Evolutionary conservation across 805 yeast species (phyloP).

Genomic region (Teunomyces panamensis): DNA sequence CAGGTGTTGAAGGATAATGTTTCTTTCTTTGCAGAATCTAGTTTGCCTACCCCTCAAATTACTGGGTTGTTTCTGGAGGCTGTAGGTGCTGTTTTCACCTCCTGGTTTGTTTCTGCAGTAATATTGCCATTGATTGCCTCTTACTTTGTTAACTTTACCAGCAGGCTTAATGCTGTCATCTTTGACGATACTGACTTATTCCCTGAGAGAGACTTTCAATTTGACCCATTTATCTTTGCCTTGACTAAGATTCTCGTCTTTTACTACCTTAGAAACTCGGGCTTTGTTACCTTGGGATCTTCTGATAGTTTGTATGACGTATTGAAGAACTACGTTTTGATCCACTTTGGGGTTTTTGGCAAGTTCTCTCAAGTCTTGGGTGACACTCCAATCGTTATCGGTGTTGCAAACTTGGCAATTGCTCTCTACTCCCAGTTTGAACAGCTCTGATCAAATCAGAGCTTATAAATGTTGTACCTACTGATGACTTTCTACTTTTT

Average conservation of each 20-base stretch:
- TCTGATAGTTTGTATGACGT: slow-evolving; percentile 24
- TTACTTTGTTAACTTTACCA: slow-evolving; percentile 52
- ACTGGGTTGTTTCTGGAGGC: slow-evolving; percentile 25
- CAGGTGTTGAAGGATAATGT: slow-evolving; percentile 34
- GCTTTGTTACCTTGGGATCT: slow-evolving; percentile 24
- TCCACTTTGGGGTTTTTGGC: slow-evolving; percentile 37
- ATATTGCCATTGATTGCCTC: slow-evolving; percentile 42
- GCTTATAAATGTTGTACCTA: slow-evolving; percentile 2
- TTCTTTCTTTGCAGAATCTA: slow-evolving; percentile 18
- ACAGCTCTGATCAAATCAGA: slow-evolving; percentile 25
- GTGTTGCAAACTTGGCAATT: slow-evolving; percentile 43
- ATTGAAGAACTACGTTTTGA: slow-evolving; percentile 27
- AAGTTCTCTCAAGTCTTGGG: slow-evolving; percentile 41
- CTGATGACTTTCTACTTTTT: slow-evolving; percentile 8
- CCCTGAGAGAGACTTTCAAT: slow-evolving; percentile 35
- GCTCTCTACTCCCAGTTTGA: slow-evolving; percentile 53
- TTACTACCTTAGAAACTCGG: slow-evolving; percentile 35
- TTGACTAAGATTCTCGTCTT: slow-evolving; percentile 44
- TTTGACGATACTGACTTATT: slow-evolving; percentile 33
- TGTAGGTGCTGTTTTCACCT: slow-evolving; percentile 26
- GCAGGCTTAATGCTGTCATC: slow-evolving; percentile 29
- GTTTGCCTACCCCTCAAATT: slow-evolving; percentile 34
- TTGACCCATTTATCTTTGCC: slow-evolving; percentile 51
- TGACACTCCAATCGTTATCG: slow-evolving; percentile 44
- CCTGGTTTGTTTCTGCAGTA: slow-evolving; percentile 44